Evolutionary conservation across 2,329 filamentous ascomycete species (phyloP), one percentile per base, ranked within the genome.

Genomic region (Fusarium haematococcum): DNA sequence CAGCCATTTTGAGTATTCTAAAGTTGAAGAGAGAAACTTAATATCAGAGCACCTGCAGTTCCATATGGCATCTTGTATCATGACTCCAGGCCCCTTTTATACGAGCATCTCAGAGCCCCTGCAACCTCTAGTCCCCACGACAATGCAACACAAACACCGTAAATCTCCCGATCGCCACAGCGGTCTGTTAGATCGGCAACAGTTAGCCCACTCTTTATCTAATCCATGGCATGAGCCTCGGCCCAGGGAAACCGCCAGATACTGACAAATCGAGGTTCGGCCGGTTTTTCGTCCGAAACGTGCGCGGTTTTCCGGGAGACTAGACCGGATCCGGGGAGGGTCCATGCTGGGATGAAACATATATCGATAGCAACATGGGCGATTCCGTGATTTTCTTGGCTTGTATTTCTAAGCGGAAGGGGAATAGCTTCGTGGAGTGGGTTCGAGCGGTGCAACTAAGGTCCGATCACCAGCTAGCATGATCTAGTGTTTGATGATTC

Each of bases 1-100:
- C 59, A 2, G 63, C 63, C 71, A 74, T 74, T 25, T 10, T 48
- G 43, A 20, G 4, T 8, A 23, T 67, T 4, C 27, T 20, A 10
- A 62, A 50, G 9, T 9, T 37, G 4, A 20, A n/a, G 1, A 6
- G 11, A 48, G 43, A 8, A 25, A 23, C 1, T 2, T 11, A 18
- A 23, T 54, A 14, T 33, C 11, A 9, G 33, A 23, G 16, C 2
- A n/a, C 14, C 8, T 57, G 1, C 2, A 7, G 54, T 25, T 37
- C 20, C 18, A 32, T 20, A 9, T 2, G 6, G 10, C 25, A 32
- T 11, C 1, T 6, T 3, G 16, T 32, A 54, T 20, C 2, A 32
- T 14, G 9, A 8, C 6, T 30, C 10, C 16, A 30, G 48, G 48
- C 48, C 11, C 50, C 4, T 33, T 32, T 54, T 54, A 20, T 32